A percentile compares a stretch with the other conserved stretches of the same genome.
These are phyloP conservation scores for Rhizopus arrhizus DNA, from an alignment of 371 early-diverging fungal genomes.

Conservation along the genomic window DNA sequence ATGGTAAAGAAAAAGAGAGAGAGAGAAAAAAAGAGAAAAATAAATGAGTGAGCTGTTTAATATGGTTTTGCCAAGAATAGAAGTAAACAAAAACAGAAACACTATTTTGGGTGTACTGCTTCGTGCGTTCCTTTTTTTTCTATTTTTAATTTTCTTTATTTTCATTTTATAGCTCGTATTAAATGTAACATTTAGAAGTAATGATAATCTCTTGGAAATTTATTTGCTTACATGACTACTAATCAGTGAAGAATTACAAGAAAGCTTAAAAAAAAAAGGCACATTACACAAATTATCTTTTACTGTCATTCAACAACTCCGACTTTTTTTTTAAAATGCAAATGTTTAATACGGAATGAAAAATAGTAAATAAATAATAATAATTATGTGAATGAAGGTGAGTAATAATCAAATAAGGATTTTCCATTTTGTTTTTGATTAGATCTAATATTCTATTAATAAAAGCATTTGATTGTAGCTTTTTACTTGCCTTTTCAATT, in stretches of 20 bases:
- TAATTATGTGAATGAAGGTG: slow-evolving; percentile 1
- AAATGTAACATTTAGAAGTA: too few species aligned
- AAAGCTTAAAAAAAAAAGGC: too few species aligned
- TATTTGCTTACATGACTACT: too few species aligned
- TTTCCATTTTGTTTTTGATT: slow-evolving; percentile 13
- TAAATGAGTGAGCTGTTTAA: background rate
- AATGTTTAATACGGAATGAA: too few species aligned
- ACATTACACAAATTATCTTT: too few species aligned
- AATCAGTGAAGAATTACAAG: too few species aligned
- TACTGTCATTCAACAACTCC: too few species aligned
- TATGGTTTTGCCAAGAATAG: slow-evolving; percentile 17
- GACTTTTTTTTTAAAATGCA: background rate
- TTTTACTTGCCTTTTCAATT: slow-evolving; percentile 16
- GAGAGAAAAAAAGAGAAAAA: slow-evolving; percentile 5
- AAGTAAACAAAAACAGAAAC: slow-evolving; percentile 9
- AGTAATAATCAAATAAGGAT: slow-evolving; percentile 24
- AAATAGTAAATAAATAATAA: background rate
- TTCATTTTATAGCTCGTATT: too few species aligned
- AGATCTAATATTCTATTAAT: background rate
- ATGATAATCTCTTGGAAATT: too few species aligned
- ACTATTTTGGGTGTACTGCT: too few species aligned
- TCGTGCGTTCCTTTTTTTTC: too few species aligned
- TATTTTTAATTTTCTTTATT: too few species aligned
- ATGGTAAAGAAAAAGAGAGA: background rate
- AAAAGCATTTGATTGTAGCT: background rate